Evolutionary conservation across 805 yeast genomes (phyloP).

Genomic region (Ogataea pilisensis): DNA sequence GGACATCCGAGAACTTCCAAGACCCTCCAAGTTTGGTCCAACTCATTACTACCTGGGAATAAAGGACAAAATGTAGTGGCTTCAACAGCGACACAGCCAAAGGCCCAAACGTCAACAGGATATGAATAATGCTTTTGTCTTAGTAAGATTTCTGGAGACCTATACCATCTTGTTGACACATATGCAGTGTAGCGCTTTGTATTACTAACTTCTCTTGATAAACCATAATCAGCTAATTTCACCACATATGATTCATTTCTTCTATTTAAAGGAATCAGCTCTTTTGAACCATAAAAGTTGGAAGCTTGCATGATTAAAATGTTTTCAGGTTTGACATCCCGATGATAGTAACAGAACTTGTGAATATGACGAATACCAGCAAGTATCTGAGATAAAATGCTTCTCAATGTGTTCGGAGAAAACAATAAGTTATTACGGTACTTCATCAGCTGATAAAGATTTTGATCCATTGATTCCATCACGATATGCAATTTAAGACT

Average conservation of each 20-base stretch:
- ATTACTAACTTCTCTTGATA: conserved; percentile 58
- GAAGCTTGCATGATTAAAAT: conserved; percentile 62
- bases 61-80: conserved; percentile 69
- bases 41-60: conserved; percentile 77
- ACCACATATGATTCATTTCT: conserved; percentile 49
- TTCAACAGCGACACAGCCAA: conserved; percentile 75
- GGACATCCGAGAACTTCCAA: conserved; percentile 76
- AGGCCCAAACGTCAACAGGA: conserved; percentile 84
- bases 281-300: conserved; percentile 45
- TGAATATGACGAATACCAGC: conserved; percentile 84
- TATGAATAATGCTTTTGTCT: conserved; percentile 58
- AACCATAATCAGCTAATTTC: conserved; percentile 77
- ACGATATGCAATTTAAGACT: conserved; percentile 66
- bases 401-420: conserved; percentile 54
- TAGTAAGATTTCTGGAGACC: conserved; percentile 76
- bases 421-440: conserved; percentile 51
- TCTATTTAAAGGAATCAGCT: conserved; percentile 37
- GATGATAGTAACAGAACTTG: conserved; percentile 60
- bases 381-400: conserved; percentile 67
- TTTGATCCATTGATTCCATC: conserved; percentile 87
- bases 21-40: conserved; percentile 74
- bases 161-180: conserved; percentile 82
- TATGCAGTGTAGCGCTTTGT: conserved; percentile 63
- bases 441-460: conserved; percentile 71
- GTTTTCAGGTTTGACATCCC: conserved; percentile 94